Evolutionary conservation across 768 basidiomycete species (phyloP), one percentile per base, ranked within the genome.

Genomic region (Lentinula sp.): DNA sequence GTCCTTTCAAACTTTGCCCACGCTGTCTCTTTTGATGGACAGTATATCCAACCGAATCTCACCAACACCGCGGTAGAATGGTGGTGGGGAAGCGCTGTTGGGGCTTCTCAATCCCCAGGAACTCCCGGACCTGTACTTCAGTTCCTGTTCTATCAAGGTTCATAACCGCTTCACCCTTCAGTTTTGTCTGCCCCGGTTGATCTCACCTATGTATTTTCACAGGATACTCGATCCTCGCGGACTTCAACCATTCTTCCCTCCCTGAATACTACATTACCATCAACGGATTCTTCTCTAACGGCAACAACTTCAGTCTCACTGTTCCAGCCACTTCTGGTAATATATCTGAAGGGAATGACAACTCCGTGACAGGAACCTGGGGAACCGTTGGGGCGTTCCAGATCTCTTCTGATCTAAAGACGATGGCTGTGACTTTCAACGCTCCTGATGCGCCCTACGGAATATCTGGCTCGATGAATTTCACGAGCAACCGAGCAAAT

Each of bases 21-120:
- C 33, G 62, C 57, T 18, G 23, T 35, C 52, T 61, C 60, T 23
- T 66, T 65, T 33, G 67, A 68, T 23, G 65, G 67, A 10, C 65
- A 68, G 33, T 68, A 66, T 36, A 60, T 66, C 16, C 42, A 66
- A 2, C 60, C 63, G 13, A 65, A 65, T 52, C 35, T 61, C 0
- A 59, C 57, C n/a, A 68, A 68, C 55, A 50, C 59, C 15, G 64
- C 61, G 6, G 65, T 64, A 3, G 68, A 68, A 36, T 68, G 66
- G 68, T 68, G 67, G 67, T 68, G 67, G 67, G 63, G 61, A 8
- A 63, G 65, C 16, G 66, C 61, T 10, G 58, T 64, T 15, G 65
- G 59, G 0, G 57, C 60, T 6, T 57, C 63, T 35, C 33, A 43
- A 50, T 56, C 49, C 1, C 57, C 56, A 18, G 59, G 63, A 35